These are phyloP conservation scores for Schrenkiella parvula DNA, from an alignment of 345 rosid genomes.

Conservation along the genomic window DNA sequence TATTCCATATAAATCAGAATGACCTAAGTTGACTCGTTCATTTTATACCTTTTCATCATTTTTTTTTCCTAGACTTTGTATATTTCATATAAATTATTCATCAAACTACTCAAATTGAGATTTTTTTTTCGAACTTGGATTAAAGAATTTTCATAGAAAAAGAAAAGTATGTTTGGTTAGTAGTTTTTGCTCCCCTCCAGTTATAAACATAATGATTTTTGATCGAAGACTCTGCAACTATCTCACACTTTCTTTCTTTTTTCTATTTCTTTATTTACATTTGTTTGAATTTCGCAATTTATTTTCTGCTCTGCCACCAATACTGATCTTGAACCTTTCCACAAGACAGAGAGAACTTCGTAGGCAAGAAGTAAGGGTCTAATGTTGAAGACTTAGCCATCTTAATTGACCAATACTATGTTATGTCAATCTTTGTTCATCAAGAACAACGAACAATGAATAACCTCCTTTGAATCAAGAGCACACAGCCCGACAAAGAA, in stretches of 20 bases:
- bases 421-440: neutral
- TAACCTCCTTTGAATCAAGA: neutral
- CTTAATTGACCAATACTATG: constrained; percentile 18
- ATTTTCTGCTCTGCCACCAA: neutral
- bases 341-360: neutral
- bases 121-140: neutral
- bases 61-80: neutral
- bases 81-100: neutral
- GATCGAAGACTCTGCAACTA: neutral
- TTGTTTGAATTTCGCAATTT: neutral
- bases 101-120: neutral
- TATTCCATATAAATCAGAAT: neutral
- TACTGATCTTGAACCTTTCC: constrained; percentile 10
- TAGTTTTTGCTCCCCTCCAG: too few species aligned
- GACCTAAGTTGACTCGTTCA: constrained; percentile 13
- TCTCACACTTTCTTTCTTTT: neutral
- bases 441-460: constrained; percentile 4
- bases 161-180: too few species aligned
- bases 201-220: neutral
- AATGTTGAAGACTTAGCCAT: constrained; percentile 5
- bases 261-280: neutral
- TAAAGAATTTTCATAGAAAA: too few species aligned
- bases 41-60: neutral
- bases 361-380: constrained; percentile 8
- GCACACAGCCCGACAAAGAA: neutral